phyloP scores from a whole-genome alignment of 208 protist species.

The Naegleria fowleri region DNA sequence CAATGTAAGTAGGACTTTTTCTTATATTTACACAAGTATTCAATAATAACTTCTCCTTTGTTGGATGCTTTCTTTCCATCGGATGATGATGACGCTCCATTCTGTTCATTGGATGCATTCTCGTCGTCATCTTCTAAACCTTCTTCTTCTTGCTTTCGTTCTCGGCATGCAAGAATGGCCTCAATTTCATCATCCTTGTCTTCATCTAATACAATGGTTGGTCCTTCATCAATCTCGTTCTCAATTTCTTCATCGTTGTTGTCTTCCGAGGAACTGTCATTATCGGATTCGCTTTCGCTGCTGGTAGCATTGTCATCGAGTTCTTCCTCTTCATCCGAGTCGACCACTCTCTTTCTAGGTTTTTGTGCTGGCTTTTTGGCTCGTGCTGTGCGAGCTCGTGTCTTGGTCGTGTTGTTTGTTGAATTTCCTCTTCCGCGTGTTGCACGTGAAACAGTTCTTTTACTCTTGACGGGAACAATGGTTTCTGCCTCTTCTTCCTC shows the following conservation, averaged over 20 bases:
- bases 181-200: background rate
- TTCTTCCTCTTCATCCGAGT: background rate
- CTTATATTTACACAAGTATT: constrained; percentile 26
- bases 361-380: background rate
- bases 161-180: background rate
- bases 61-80: background rate
- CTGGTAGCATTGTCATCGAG: background rate
- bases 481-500: background rate
- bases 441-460: background rate
- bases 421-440: background rate
- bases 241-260: background rate
- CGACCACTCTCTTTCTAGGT: background rate
- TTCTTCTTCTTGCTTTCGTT: background rate
- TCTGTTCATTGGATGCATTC: background rate
- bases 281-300: background rate
- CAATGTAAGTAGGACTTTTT: background rate
- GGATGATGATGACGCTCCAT: background rate
- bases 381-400: background rate
- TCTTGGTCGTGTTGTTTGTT: background rate
- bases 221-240: background rate
- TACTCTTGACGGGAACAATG: background rate
- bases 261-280: background rate
- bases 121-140: background rate
- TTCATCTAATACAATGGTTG: background rate
- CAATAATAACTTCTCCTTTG: background rate